Evolutionary conservation across 352 stramenopile genomes (phyloP).

Genomic region (Pythium sukuiense): DNA sequence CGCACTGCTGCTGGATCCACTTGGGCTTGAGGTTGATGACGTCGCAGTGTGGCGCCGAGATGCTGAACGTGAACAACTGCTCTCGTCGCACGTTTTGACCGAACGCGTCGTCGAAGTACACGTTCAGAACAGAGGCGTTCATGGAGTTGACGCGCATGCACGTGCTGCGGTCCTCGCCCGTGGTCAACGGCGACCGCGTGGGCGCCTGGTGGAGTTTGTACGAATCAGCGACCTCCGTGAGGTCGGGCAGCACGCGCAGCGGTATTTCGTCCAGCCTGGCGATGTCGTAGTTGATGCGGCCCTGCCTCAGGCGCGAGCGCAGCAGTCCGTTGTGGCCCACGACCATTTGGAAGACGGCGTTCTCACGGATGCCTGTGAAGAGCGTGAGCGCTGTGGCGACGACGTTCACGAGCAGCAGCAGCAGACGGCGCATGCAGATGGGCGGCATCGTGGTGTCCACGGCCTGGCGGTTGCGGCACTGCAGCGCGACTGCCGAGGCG

Average conservation of each 20-base stretch:
- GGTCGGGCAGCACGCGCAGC: slow-evolving; percentile 28
- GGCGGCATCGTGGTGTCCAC: not conserved
- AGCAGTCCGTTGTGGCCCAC: slow-evolving; percentile 25
- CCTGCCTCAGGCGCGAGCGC: slow-evolving; percentile 33
- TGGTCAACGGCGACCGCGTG: slow-evolving; percentile 18
- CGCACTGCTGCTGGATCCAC: slow-evolving; percentile 26
- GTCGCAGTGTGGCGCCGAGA: slow-evolving; percentile 37
- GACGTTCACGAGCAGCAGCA: slow-evolving; percentile 27
- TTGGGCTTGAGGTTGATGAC: slow-evolving; percentile 35
- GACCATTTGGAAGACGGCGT: slow-evolving; percentile 24
- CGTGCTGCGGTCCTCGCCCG: slow-evolving; percentile 33
- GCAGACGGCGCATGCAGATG: slow-evolving; percentile 3
- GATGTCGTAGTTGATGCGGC: slow-evolving; percentile 48
- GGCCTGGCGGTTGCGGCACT: not conserved
- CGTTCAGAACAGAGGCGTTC: slow-evolving; percentile 24
- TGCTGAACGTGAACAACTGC: slow-evolving; percentile 35
- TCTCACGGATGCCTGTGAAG: slow-evolving; percentile 34
- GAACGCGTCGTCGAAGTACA: slow-evolving; percentile 40
- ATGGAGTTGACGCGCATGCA: slow-evolving; percentile 38
- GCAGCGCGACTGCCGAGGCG: not conserved
- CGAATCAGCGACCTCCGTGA: slow-evolving; percentile 31
- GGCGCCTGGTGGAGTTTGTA: slow-evolving; percentile 33
- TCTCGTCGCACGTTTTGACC: slow-evolving; percentile 28
- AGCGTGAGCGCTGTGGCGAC: slow-evolving; percentile 32
- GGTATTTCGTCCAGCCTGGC: slow-evolving; percentile 41